Evolutionary conservation across 257 asterid genomes (phyloP).

Genomic region (Nicotiana tabacum): DNA sequence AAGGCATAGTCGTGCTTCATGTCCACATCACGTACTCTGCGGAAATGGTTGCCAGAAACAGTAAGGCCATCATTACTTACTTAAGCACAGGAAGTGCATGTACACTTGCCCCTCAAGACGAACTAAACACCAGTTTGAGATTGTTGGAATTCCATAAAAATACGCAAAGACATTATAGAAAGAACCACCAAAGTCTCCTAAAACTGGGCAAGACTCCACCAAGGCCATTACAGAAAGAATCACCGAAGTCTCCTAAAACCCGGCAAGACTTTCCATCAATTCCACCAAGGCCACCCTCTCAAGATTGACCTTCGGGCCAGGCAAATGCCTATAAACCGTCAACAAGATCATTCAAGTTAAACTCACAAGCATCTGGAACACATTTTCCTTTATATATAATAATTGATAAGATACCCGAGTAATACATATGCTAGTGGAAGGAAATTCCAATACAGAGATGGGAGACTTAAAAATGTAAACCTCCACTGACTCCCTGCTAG

Average conservation of each 20-base stretch:
- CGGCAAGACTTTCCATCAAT: conserved; percentile 74
- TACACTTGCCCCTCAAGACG: conserved; percentile 90
- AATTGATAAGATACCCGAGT: conserved; percentile 45
- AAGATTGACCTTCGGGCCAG: conserved; percentile 91
- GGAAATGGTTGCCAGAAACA: conserved; percentile 98
- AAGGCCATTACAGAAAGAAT: conserved; percentile 83
- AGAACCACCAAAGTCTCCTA: conserved; percentile 96
- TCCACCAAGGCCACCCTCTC: conserved; percentile 97
- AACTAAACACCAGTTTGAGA: conserved; percentile 93
- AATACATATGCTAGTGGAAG: conserved; percentile 38
- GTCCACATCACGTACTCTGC: conserved; percentile 99
- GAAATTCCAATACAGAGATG: conserved; percentile 22
- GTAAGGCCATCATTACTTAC: conserved; percentile 97
- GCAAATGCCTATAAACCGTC: conserved; percentile 89
- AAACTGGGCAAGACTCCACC: conserved; percentile 83
- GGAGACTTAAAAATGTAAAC: conserved; percentile 26
- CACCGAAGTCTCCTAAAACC: conserved; percentile 95
- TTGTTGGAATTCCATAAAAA: conserved; percentile 91
- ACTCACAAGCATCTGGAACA: conserved; percentile 41
- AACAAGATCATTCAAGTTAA: conserved; percentile 93
- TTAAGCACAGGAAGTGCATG: conserved; percentile 84
- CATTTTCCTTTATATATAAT: conserved; percentile 56
- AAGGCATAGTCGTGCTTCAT: conserved; percentile 99
- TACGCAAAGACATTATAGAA: conserved; percentile 91
- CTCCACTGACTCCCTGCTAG: conserved; percentile 21